Conservation (phyloP, 495 filamentous ascomycete species). For the Pseudoneurospora amorphoporcata region DNA sequence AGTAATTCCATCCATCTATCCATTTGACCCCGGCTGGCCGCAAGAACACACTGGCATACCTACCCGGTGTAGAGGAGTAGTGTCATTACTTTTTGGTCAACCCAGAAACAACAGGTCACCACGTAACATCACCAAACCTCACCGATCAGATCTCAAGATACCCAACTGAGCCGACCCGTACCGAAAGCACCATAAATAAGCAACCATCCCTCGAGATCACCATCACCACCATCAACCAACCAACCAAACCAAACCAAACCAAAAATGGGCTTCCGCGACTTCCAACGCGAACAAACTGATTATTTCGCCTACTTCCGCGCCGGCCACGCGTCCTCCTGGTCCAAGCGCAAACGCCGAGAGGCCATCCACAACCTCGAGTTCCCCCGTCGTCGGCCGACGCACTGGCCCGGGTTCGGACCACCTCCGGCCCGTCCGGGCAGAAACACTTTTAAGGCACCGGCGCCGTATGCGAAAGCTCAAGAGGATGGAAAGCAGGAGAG, state of each 20-base stretch:
- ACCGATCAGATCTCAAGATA: background rate
- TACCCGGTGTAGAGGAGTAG: background rate
- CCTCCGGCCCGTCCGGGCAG: background rate
- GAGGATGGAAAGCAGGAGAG: background rate
- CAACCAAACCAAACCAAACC: too few relatives aligned
- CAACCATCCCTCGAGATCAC: background rate
- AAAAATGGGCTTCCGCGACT: background rate
- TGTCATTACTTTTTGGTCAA: too few relatives aligned
- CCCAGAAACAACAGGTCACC: too few relatives aligned
- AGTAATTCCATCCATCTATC: background rate
- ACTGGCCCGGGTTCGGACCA: background rate
- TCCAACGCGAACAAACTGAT: background rate
- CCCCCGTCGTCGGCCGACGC: background rate
- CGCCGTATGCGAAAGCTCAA: background rate
- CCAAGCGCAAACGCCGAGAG: background rate
- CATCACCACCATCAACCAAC: background rate
- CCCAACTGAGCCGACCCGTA: background rate
- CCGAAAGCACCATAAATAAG: background rate
- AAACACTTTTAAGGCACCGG: background rate
- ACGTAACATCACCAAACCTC: too few relatives aligned
- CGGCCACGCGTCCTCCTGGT: background rate
- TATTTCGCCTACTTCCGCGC: background rate
- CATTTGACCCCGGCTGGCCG: background rate
- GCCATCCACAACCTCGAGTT: background rate
- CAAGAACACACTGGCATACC: background rate